These are phyloP conservation scores for Candida dendrica DNA, from an alignment of 805 yeast species.

Conservation along the genomic window DNA sequence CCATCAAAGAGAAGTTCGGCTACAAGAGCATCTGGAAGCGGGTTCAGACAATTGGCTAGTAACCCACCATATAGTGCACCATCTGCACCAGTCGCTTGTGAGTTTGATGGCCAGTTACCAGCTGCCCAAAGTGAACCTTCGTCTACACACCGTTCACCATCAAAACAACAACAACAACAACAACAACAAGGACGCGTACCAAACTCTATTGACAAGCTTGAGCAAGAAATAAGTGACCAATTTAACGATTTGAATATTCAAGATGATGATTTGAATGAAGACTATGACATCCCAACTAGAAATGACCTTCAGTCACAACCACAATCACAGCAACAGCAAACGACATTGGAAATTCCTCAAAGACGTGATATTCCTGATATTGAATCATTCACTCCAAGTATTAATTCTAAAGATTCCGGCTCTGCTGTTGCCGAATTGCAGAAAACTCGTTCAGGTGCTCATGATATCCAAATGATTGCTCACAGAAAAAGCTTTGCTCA, in stretches of 20 bases:
- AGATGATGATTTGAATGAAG: too few relatives aligned
- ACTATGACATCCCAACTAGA: neutral
- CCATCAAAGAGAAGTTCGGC: neutral
- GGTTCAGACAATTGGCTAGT: conserved; percentile 1
- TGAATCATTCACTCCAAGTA: neutral
- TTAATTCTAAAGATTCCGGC: neutral
- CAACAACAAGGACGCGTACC: neutral
- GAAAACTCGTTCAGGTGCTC: neutral
- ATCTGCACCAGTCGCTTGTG: neutral
- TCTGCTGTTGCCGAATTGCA: neutral
- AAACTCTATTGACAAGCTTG: neutral
- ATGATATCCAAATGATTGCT: conserved; percentile 24
- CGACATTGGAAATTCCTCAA: too few relatives aligned
- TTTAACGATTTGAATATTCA: neutral
- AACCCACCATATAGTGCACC: neutral
- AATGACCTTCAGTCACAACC: neutral
- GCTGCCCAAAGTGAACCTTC: neutral
- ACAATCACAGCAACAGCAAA: too few relatives aligned
- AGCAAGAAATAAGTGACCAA: neutral
- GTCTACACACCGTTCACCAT: too few relatives aligned
- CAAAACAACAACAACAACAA: neutral
- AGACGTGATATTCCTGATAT: neutral
- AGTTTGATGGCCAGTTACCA: neutral
- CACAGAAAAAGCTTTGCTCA: conserved; percentile 23
- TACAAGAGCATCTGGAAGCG: neutral